phyloP scores from a whole-genome alignment of 306 rosid species.

The Cicer yamashitae region DNA sequence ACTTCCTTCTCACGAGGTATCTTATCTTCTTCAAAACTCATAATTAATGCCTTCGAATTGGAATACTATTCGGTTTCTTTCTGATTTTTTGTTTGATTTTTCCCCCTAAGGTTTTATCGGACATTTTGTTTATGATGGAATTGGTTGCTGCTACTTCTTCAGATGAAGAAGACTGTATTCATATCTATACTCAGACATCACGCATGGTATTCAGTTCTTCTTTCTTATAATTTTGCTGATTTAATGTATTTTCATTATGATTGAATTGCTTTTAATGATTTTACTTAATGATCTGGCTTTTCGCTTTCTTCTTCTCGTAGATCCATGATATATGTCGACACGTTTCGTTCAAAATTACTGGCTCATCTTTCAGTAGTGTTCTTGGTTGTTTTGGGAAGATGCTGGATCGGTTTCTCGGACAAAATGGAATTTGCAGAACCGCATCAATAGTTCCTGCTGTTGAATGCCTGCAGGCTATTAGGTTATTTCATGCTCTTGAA shows the following conservation, averaged over 20 bases:
- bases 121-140: constrained; percentile 71
- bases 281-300: not conserved
- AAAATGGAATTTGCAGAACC: constrained; percentile 43
- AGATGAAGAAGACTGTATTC: constrained; percentile 42
- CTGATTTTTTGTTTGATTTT: constrained; percentile 9
- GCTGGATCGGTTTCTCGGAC: constrained; percentile 55
- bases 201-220: constrained; percentile 58
- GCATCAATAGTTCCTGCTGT: constrained; percentile 48
- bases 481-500: constrained; percentile 50
- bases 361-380: constrained; percentile 60
- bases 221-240: not conserved
- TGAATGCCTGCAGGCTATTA: constrained; percentile 70
- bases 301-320: constrained; percentile 39
- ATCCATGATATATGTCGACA: constrained; percentile 66
- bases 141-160: constrained; percentile 50
- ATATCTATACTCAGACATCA: constrained; percentile 54
- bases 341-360: constrained; percentile 59
- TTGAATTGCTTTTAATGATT: not conserved
- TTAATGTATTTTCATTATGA: not conserved
- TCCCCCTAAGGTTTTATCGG: constrained; percentile 69
- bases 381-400: constrained; percentile 58
- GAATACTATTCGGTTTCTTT: not conserved
- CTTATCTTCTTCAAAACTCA: constrained; percentile 12
- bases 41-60: not conserved
- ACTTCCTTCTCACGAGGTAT: constrained; percentile 80